phyloP scores from a whole-genome alignment of 768 basidiomycete species.

The Hortiboletus campestris region DNA sequence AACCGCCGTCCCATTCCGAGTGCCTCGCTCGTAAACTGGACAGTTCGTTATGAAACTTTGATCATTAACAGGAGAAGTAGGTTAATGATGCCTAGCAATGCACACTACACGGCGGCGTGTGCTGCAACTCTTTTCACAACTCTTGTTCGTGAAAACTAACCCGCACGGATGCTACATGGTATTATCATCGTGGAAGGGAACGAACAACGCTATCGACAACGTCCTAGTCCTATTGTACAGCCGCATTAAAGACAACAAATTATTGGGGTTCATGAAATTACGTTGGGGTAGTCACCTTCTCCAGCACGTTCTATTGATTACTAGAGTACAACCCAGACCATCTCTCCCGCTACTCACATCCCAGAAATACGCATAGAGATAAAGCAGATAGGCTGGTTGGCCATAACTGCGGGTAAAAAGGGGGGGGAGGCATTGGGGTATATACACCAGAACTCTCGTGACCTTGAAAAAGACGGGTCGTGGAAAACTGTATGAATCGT shows the following conservation, averaged over 20 bases:
- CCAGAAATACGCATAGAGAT: constrained; percentile 12
- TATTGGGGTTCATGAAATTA: neutral
- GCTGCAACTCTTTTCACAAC: no score
- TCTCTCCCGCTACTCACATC: constrained; percentile 5
- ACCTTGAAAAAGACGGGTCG: neutral
- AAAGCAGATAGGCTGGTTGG: constrained; percentile 11
- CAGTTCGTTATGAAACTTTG: no score
- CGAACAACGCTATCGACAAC: neutral
- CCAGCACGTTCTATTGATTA: constrained; percentile 7
- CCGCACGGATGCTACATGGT: no score
- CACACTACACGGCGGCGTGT: no score
- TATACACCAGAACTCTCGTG: constrained; percentile 10
- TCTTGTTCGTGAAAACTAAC: no score
- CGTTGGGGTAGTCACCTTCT: constrained; percentile 9
- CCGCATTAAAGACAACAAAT: no score
- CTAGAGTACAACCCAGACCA: constrained; percentile 12
- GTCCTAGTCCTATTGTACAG: neutral
- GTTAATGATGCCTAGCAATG: no score
- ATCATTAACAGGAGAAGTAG: no score
- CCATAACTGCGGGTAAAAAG: constrained; percentile 5
- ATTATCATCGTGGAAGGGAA: no score
- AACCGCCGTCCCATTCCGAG: no score
- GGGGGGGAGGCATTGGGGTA: neutral
- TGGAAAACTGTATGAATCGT: neutral
- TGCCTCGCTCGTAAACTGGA: no score